Conservation (phyloP, 169 alveolate species). For the Eimeria tenella region DNA sequence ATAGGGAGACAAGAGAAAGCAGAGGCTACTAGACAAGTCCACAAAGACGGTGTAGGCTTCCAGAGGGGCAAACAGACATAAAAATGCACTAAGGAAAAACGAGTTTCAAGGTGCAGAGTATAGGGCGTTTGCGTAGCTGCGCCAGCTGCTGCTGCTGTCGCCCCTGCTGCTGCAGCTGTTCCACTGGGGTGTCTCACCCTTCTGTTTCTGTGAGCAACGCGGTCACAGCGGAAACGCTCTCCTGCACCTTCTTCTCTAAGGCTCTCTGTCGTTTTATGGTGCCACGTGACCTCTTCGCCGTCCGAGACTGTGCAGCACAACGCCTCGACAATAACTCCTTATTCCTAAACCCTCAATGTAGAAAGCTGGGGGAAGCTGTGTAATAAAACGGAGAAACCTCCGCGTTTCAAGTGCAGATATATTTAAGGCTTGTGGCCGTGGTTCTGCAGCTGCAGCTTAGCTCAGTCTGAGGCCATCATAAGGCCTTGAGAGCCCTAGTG, state of each 20-base stretch:
- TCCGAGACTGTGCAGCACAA: background rate
- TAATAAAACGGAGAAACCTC: background rate
- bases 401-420: background rate
- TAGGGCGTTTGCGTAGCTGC: background rate
- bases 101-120: background rate
- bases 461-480: no score
- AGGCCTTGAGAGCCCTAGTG: no score
- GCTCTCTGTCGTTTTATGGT: background rate
- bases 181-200: background rate
- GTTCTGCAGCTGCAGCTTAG: no score
- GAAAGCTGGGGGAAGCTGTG: background rate
- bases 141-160: background rate
- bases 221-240: background rate
- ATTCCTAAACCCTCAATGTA: background rate
- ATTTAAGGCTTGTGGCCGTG: background rate
- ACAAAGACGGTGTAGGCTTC: no score
- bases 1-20: background rate
- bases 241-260: background rate
- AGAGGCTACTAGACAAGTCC: background rate
- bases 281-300: slow-evolving; percentile 1
- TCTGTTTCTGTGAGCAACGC: background rate
- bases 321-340: background rate
- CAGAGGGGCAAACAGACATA: no score
- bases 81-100: no score
- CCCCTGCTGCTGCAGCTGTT: background rate